These are phyloP conservation scores for Pleurotus platypus DNA, from an alignment of 768 basidiomycete genomes.

Conservation along the genomic window DNA sequence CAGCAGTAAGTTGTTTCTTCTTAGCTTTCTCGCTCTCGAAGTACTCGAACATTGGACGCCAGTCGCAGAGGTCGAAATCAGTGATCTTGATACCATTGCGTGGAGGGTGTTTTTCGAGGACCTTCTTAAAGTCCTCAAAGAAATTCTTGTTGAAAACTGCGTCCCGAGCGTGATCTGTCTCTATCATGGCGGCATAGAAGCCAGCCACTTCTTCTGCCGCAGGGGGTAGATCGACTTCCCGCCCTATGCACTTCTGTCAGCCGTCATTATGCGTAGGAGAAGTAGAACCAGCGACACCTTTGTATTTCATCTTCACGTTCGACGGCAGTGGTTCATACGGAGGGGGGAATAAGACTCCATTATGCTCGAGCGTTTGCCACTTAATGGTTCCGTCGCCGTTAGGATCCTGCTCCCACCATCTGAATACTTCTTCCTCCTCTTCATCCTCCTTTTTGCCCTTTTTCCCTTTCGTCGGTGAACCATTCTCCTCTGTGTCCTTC, in stretches of 20 bases:
- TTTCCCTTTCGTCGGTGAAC: slow-evolving; percentile 38
- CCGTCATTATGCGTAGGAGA: neutral
- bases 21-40: slow-evolving; percentile 90
- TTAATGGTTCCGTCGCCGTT: slow-evolving; percentile 78
- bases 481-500: slow-evolving; percentile 30
- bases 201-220: slow-evolving; percentile 96
- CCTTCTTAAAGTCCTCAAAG: slow-evolving; percentile 82
- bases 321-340: slow-evolving; percentile 85
- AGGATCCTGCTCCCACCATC: slow-evolving; percentile 81
- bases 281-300: slow-evolving; percentile 49
- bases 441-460: slow-evolving; percentile 60
- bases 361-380: slow-evolving; percentile 95
- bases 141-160: slow-evolving; percentile 90
- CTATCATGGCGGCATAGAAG: slow-evolving; percentile 91
- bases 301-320: slow-evolving; percentile 90
- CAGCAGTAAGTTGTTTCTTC: slow-evolving; percentile 80
- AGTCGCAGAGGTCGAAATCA: slow-evolving; percentile 82
- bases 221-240: slow-evolving; percentile 70
- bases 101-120: slow-evolving; percentile 83
- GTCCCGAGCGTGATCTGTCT: slow-evolving; percentile 90
- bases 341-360: slow-evolving; percentile 93
- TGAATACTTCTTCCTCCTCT: slow-evolving; percentile 71
- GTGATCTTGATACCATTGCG: slow-evolving; percentile 72
- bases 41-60: slow-evolving; percentile 90
- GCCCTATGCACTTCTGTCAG: slow-evolving; percentile 46